Conservation (phyloP, 2,329 filamentous ascomycete genomes). For the Trichoderma sp. region DNA sequence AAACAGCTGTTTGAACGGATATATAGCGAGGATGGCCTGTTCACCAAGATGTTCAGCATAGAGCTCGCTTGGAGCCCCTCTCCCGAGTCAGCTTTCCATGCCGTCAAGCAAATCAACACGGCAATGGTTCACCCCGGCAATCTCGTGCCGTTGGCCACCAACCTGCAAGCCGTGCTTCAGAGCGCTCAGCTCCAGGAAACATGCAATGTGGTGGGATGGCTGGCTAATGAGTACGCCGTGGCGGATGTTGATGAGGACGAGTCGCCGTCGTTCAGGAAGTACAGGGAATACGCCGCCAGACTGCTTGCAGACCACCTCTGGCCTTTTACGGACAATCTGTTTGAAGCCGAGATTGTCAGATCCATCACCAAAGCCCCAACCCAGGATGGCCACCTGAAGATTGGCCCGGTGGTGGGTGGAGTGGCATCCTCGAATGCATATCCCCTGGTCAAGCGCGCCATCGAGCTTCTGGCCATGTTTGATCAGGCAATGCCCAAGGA, state of each 20-base stretch:
- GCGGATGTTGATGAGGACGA: constrained; percentile 60
- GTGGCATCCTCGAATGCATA: constrained; percentile 60
- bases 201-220: constrained; percentile 60
- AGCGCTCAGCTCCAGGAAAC: constrained; percentile 51
- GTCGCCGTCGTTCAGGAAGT: constrained; percentile 55
- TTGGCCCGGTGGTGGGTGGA: constrained; percentile 52
- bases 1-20: constrained; percentile 63
- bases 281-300: constrained; percentile 58
- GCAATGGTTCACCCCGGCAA: constrained; percentile 58
- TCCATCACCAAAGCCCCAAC: constrained; percentile 55
- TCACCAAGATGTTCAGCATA: constrained; percentile 58
- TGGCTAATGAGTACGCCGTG: constrained; percentile 60
- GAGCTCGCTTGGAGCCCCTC: constrained; percentile 57
- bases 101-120: constrained; percentile 53
- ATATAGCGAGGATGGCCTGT: constrained; percentile 57
- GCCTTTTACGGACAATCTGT: constrained; percentile 57
- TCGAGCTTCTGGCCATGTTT: constrained; percentile 63
- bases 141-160: constrained; percentile 53
- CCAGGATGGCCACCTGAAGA: constrained; percentile 52
- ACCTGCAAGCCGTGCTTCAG: constrained; percentile 54
- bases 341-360: constrained; percentile 59
- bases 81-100: constrained; percentile 53
- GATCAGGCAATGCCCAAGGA: constrained; percentile 67
- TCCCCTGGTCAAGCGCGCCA: constrained; percentile 59
- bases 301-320: constrained; percentile 61